These are phyloP conservation scores for Ogataea angusta DNA, from an alignment of 805 yeast genomes.

Conservation along the genomic window DNA sequence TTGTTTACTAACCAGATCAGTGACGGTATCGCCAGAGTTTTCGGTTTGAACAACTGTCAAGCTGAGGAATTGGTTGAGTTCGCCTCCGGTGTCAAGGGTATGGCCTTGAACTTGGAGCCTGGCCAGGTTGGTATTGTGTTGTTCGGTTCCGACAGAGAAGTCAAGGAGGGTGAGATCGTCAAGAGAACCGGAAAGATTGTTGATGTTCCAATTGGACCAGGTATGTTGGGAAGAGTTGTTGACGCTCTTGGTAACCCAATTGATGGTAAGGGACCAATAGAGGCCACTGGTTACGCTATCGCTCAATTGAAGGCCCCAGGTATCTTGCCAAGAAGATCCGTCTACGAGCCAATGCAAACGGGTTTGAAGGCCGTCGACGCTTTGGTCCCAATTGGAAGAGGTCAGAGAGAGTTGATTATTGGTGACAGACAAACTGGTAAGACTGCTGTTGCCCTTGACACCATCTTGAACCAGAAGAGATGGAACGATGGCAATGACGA, in stretches of 20 bases:
- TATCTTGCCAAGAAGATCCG: slow-evolving; percentile 98
- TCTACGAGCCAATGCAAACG: slow-evolving; percentile 99
- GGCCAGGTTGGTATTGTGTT: slow-evolving; percentile 99
- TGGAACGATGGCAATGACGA: slow-evolving; percentile 96
- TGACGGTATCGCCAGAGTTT: slow-evolving; percentile 99
- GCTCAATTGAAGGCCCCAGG: slow-evolving; percentile 99
- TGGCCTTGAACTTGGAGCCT: slow-evolving; percentile 99
- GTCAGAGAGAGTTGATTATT: slow-evolving; percentile 99
- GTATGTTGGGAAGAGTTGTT: slow-evolving; percentile 96
- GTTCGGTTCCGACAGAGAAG: slow-evolving; percentile 98
- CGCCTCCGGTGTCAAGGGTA: slow-evolving; percentile 99
- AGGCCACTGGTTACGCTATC: slow-evolving; percentile 78
- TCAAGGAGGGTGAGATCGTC: slow-evolving; percentile 99
- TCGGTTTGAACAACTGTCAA: slow-evolving; percentile 98
- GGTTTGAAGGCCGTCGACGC: slow-evolving; percentile 99
- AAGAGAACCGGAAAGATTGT: slow-evolving; percentile 99
- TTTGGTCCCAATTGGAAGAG: slow-evolving; percentile 99
- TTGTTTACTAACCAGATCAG: slow-evolving; percentile 46
- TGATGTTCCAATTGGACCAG: slow-evolving; percentile 98
- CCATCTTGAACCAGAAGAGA: slow-evolving; percentile 98
- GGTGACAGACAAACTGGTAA: slow-evolving; percentile 99
- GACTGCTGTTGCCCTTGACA: slow-evolving; percentile 98
- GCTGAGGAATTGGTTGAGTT: slow-evolving; percentile 99
- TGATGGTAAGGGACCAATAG: slow-evolving; percentile 99
- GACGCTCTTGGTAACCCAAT: slow-evolving; percentile 99